Percentiles rank a stretch among this genome's conserved stretches.
These are phyloP conservation scores for Periconia macrospinosa DNA, from an alignment of 2,329 filamentous ascomycete species.

Conservation along the genomic window DNA sequence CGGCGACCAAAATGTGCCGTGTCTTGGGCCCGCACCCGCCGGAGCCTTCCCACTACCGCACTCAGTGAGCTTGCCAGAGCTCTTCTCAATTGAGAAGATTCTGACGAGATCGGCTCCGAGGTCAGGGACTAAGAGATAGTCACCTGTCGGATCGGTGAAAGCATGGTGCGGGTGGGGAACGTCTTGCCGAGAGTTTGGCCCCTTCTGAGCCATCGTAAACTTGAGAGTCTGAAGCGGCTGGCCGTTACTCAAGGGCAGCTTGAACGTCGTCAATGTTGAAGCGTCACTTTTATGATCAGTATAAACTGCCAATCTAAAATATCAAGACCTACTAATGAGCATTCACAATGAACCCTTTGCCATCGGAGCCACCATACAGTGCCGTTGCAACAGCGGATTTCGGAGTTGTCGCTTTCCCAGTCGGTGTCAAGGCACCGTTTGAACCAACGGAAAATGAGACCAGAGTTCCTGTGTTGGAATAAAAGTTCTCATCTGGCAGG, in stretches of 20 bases:
- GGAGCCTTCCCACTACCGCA: slow-evolving; percentile 48
- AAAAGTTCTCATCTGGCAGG: slow-evolving; percentile 30
- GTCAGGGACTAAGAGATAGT: slow-evolving; percentile 56
- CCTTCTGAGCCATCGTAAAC: slow-evolving; percentile 38
- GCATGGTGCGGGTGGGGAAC: slow-evolving; percentile 59
- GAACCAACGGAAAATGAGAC: slow-evolving; percentile 26
- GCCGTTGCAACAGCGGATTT: slow-evolving; percentile 26
- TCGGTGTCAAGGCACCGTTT: slow-evolving; percentile 25
- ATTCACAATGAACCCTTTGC: slow-evolving; percentile 32
- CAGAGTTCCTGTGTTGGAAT: slow-evolving; percentile 15
- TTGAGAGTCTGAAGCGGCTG: slow-evolving; percentile 32
- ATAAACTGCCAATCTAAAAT: not conserved
- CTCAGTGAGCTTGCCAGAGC: slow-evolving; percentile 50
- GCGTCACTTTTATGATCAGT: slow-evolving; percentile 20
- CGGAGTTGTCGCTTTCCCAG: slow-evolving; percentile 27
- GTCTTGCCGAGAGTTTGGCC: slow-evolving; percentile 56
- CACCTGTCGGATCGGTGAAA: slow-evolving; percentile 53
- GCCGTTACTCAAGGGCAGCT: slow-evolving; percentile 33
- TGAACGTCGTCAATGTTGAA: slow-evolving; percentile 39
- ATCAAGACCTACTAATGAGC: slow-evolving; percentile 31
- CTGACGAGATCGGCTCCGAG: slow-evolving; percentile 59
- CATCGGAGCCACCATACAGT: slow-evolving; percentile 33
- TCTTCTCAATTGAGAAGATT: slow-evolving; percentile 54
- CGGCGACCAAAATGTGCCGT: slow-evolving; percentile 54
- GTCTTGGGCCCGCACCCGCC: slow-evolving; percentile 56